Evolutionary conservation across 108 stramenopile species (phyloP).

Genomic region (Pseudonitzschia multistriata): DNA sequence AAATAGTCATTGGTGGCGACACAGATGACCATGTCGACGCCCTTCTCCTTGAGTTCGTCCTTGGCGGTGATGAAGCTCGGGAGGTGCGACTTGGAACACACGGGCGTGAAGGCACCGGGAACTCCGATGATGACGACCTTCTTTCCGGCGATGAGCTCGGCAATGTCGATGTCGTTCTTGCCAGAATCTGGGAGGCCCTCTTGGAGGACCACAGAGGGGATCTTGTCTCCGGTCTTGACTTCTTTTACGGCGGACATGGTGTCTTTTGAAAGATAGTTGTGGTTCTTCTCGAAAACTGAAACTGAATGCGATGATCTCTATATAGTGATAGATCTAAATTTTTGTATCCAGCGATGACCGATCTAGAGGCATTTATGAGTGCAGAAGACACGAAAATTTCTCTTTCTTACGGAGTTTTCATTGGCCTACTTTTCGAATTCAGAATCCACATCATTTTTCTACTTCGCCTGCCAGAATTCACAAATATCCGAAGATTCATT

Average conservation of each 20-base stretch:
- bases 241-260: constrained; percentile 29
- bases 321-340: too few relatives aligned
- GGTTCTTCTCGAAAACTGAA: too few relatives aligned
- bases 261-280: too few relatives aligned
- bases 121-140: constrained; percentile 89
- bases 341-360: too few relatives aligned
- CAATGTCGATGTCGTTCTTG: constrained; percentile 48
- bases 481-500: too few relatives aligned
- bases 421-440: too few relatives aligned
- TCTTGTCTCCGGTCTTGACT: constrained; percentile 74
- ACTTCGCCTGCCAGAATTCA: too few relatives aligned
- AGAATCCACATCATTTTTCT: too few relatives aligned
- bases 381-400: too few relatives aligned
- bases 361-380: too few relatives aligned
- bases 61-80: constrained; percentile 83
- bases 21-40: constrained; percentile 81
- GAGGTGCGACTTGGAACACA: constrained; percentile 82
- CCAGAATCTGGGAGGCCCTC: constrained; percentile 58
- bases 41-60: constrained; percentile 79
- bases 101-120: constrained; percentile 92
- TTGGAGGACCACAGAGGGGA: constrained; percentile 60
- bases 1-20: constrained; percentile 86
- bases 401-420: too few relatives aligned
- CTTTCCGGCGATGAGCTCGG: constrained; percentile 72
- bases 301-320: too few relatives aligned